phyloP scores from a whole-genome alignment of 306 rosid species.

The Delonix regia region DNA sequence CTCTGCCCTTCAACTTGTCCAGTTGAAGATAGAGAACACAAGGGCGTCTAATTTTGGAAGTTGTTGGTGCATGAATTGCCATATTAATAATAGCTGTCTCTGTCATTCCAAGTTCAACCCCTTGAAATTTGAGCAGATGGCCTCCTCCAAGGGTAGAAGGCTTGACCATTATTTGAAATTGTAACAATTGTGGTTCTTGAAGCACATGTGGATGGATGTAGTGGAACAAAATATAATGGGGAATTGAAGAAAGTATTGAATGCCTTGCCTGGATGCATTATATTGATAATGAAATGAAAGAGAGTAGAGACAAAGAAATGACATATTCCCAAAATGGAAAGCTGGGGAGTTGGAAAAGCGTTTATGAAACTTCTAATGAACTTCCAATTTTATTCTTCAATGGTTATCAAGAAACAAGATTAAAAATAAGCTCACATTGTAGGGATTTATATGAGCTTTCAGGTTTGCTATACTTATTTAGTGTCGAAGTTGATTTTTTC shows the following conservation, averaged over 20 bases:
- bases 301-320: not conserved
- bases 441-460: not conserved
- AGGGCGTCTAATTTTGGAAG: not conserved
- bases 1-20: not conserved
- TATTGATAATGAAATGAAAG: not conserved
- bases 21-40: not conserved
- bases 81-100: not conserved
- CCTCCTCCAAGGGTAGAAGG: not conserved
- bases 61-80: not conserved
- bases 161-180: not conserved
- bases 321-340: not conserved
- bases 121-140: not conserved
- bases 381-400: not conserved
- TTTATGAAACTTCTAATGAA: not conserved
- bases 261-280: not conserved
- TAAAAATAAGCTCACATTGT: not conserved
- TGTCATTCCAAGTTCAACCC: not conserved
- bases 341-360: not conserved
- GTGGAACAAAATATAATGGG: not conserved
- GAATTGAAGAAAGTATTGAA: not conserved
- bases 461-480: not conserved
- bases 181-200: not conserved
- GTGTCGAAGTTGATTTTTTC: not conserved
- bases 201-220: not conserved
- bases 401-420: not conserved